Evolutionary conservation across 192 early-diverging fungal species (phyloP).

Genomic region (Linnemannia elongata): DNA sequence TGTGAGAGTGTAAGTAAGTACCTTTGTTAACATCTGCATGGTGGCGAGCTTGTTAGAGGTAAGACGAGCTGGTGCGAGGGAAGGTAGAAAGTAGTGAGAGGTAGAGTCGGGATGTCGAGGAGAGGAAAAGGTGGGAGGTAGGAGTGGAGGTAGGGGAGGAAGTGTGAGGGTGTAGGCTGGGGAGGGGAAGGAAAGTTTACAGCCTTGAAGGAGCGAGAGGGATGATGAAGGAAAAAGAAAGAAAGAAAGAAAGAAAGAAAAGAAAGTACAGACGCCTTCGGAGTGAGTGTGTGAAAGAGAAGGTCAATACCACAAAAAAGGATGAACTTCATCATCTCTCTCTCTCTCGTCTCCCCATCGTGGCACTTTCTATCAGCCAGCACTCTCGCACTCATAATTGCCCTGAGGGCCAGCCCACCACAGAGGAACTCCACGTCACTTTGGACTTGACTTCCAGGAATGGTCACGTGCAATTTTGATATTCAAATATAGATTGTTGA

Average conservation of each 20-base stretch:
- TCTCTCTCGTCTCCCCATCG: neutral
- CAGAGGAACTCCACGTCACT: slow-evolving; percentile 1
- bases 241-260: neutral
- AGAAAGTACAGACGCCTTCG: neutral
- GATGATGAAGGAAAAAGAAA: neutral
- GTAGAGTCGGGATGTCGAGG: neutral
- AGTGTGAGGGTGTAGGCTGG: neutral
- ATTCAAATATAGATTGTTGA: too few species aligned
- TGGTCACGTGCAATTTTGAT: too few species aligned
- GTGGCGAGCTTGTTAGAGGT: slow-evolving; percentile 13
- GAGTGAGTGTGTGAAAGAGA: neutral
- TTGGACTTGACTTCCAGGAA: too few species aligned
- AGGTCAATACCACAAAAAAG: neutral
- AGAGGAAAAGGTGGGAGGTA: neutral
- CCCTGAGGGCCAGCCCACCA: neutral
- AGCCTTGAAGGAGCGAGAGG: neutral
- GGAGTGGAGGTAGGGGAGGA: neutral
- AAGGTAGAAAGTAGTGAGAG: neutral
- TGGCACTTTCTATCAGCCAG: neutral
- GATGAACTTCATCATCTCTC: neutral
- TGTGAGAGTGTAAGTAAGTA: slow-evolving; percentile 28
- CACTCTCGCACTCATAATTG: neutral
- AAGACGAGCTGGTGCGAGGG: neutral
- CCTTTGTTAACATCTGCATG: slow-evolving; percentile 89
- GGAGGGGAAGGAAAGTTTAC: neutral